Conservation (phyloP, 257 asterid genomes). For the Anisodus acutangulus region DNA sequence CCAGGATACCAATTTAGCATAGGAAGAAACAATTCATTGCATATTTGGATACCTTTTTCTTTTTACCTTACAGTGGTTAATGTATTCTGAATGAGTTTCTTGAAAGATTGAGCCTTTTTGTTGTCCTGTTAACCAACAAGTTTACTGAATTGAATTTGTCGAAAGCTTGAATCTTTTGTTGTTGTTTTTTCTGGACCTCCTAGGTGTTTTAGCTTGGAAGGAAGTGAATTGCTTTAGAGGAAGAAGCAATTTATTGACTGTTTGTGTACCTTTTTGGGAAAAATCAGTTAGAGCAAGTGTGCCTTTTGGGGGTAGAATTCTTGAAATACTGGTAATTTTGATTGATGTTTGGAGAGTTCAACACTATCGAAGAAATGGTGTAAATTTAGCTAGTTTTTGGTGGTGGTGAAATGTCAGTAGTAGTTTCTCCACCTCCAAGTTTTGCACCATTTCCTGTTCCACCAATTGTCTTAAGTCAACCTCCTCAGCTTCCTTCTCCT, state of each 20-base stretch:
- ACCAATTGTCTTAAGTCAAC: conserved; percentile 37
- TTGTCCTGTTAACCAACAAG: not conserved
- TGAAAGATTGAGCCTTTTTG: not conserved
- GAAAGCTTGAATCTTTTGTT: not conserved
- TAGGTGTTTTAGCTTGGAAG: conserved; percentile 21
- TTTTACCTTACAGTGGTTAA: no score
- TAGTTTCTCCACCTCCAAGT: conserved; percentile 44
- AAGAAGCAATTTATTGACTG: conserved; percentile 15
- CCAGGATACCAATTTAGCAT: not conserved
- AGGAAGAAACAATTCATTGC: not conserved
- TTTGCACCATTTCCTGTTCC: conserved; percentile 39
- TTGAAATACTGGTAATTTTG: conserved; percentile 29
- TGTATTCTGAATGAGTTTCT: not conserved
- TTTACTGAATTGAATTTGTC: not conserved
- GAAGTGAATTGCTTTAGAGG: conserved; percentile 7
- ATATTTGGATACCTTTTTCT: not conserved
- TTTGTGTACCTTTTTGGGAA: conserved; percentile 1
- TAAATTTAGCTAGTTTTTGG: conserved; percentile 36
- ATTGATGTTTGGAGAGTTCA: conserved; percentile 31
- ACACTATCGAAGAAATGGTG: conserved; percentile 18
- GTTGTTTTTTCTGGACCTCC: not conserved
- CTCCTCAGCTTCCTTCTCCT: conserved; percentile 26
- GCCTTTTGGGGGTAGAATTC: conserved; percentile 12
- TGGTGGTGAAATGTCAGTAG: conserved; percentile 42
- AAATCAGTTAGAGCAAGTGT: conserved; percentile 11